Conservation (phyloP, 768 basidiomycete species). For the Pulveroboletus sp. region DNA sequence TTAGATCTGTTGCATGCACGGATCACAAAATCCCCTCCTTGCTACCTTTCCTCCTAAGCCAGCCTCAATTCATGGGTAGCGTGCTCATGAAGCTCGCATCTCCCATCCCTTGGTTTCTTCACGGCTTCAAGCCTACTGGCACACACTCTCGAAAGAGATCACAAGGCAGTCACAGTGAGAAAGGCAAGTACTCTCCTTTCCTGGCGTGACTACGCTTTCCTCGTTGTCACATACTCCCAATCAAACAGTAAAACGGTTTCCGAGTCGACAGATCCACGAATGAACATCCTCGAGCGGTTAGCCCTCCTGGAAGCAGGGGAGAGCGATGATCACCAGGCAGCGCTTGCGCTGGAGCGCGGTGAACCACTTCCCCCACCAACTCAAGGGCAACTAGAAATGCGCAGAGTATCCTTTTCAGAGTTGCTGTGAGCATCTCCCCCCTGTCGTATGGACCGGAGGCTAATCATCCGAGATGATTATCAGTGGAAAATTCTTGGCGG, state of each 20-base stretch:
- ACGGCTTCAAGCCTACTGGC: too few species aligned
- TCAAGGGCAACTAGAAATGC: conserved; percentile 19
- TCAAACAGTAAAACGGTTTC: too few species aligned
- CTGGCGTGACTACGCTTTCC: too few species aligned
- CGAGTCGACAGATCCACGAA: too few species aligned
- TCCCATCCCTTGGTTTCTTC: background rate
- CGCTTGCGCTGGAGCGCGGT: conserved; percentile 35
- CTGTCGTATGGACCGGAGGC: background rate
- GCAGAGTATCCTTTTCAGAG: conserved; percentile 9
- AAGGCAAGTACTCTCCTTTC: too few species aligned
- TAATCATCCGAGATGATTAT: background rate
- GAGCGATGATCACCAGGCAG: conserved; percentile 14
- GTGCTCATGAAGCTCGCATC: conserved; percentile 3
- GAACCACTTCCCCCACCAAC: conserved; percentile 19
- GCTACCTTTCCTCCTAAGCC: too few species aligned
- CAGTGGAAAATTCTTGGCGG: conserved; percentile 15
- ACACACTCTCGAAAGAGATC: background rate
- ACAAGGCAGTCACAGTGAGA: too few species aligned
- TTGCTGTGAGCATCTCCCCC: conserved; percentile 3
- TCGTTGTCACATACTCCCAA: too few species aligned
- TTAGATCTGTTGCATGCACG: too few species aligned
- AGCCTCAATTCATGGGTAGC: conserved; percentile 8
- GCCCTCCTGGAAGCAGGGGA: conserved; percentile 15
- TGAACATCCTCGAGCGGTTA: too few species aligned
- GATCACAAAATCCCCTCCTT: too few species aligned